Evolutionary conservation across 306 rosid species (phyloP).

Genomic region (Herpetospermum pedunculosum): DNA sequence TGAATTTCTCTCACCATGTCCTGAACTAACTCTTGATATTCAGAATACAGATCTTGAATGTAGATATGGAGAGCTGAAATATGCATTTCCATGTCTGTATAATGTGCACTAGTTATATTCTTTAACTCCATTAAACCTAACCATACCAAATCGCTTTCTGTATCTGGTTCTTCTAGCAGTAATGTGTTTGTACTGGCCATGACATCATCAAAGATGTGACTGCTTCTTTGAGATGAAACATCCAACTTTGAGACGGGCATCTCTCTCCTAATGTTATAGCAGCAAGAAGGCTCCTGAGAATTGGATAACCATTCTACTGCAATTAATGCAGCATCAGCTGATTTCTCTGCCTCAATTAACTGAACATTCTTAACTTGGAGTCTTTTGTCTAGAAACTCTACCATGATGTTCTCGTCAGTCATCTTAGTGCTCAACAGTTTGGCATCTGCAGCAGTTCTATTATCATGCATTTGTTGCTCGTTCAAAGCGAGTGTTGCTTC

Average conservation of each 20-base stretch:
- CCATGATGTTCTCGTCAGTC: conserved; percentile 37
- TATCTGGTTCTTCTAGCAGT: conserved; percentile 27
- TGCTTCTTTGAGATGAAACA: conserved; percentile 17
- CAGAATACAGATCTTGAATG: conserved; percentile 23
- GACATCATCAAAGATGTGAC: conserved; percentile 16
- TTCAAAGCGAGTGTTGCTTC: conserved; percentile 61
- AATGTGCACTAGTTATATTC: conserved; percentile 25
- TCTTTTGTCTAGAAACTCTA: conserved; percentile 30
- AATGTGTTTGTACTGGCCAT: conserved; percentile 20
- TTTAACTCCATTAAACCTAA: conserved; percentile 36
- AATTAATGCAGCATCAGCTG: conserved; percentile 38
- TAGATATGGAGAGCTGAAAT: conserved; percentile 21
- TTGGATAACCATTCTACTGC: conserved; percentile 51
- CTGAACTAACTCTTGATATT: conserved; percentile 30
- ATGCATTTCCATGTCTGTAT: conserved; percentile 30
- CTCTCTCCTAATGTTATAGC: conserved; percentile 14
- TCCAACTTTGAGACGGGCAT: conserved; percentile 22
- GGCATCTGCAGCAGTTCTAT: conserved; percentile 25
- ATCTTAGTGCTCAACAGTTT: conserved; percentile 24
- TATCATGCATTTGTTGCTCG: conserved; percentile 35
- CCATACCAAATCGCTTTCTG: conserved; percentile 27
- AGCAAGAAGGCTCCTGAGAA: conserved; percentile 19
- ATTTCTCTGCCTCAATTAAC: conserved; percentile 33
- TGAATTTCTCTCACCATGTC: conserved; percentile 33
- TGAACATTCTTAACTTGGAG: conserved; percentile 28